phyloP scores from a whole-genome alignment of 106 monocot species.

The Ottelia alismoides region DNA sequence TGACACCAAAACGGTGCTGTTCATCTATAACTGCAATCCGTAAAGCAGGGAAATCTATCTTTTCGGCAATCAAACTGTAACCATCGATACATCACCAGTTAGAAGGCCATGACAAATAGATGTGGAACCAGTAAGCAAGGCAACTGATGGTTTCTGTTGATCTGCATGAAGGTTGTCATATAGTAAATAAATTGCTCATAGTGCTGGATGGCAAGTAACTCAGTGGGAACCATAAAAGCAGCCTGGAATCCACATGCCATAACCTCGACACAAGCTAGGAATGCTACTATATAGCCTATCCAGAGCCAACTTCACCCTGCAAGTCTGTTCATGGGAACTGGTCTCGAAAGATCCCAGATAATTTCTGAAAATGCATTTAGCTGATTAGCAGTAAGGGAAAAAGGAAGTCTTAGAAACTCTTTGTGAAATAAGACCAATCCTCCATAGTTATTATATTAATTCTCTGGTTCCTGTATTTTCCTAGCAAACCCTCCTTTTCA shows the following conservation, averaged over 20 bases:
- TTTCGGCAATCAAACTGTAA: slow-evolving; percentile 86
- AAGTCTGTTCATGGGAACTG: slow-evolving; percentile 97
- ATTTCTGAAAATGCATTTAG: slow-evolving; percentile 90
- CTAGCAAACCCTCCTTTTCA: slow-evolving; percentile 71
- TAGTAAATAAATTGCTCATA: slow-evolving; percentile 64
- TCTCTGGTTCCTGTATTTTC: slow-evolving; percentile 49
- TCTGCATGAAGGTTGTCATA: slow-evolving; percentile 33
- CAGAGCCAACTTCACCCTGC: slow-evolving; percentile 99
- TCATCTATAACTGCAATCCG: slow-evolving; percentile 94
- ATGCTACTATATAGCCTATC: slow-evolving; percentile 97
- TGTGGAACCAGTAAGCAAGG: slow-evolving; percentile 89
- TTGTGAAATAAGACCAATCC: slow-evolving; percentile 68
- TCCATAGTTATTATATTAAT: slow-evolving; percentile 32
- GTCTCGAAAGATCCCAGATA: slow-evolving; percentile 83
- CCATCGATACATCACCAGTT: slow-evolving; percentile 64
- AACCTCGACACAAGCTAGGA: slow-evolving; percentile 94
- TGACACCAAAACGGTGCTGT: slow-evolving; percentile 98
- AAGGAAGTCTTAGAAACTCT: slow-evolving; percentile 74
- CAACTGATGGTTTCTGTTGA: slow-evolving; percentile 49
- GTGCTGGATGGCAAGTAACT: slow-evolving; percentile 85
- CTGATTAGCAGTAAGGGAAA: slow-evolving; percentile 81
- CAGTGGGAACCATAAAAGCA: slow-evolving; percentile 98
- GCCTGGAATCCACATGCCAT: slow-evolving; percentile 96
- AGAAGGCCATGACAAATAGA: slow-evolving; percentile 73
- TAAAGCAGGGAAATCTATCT: slow-evolving; percentile 71